Percentiles rank a stretch among this genome's conserved stretches.
Evolutionary conservation across 805 yeast genomes (phyloP).

Genomic region (Zygotorulaspora chibaensis): DNA sequence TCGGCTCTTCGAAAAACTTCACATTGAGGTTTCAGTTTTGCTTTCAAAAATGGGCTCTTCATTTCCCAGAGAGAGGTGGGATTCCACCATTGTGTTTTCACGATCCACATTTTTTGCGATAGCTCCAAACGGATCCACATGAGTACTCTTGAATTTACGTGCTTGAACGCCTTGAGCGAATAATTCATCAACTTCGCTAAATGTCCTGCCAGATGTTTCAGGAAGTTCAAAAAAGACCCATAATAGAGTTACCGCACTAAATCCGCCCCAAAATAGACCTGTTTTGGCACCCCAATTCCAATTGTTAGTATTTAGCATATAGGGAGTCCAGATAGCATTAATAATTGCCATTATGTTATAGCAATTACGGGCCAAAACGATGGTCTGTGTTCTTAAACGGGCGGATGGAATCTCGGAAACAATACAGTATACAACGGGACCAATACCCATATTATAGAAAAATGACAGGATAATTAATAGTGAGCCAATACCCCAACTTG

Average conservation of each 20-base stretch:
- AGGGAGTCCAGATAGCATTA: slow-evolving; percentile 41
- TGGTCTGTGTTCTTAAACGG: slow-evolving; percentile 40
- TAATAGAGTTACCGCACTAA: slow-evolving; percentile 29
- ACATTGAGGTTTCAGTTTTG: no score
- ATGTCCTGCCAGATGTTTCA: slow-evolving; percentile 55
- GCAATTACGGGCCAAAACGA: slow-evolving; percentile 40
- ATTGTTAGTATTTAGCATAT: slow-evolving; percentile 45
- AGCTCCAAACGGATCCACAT: slow-evolving; percentile 38
- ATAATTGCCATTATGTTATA: slow-evolving; percentile 36
- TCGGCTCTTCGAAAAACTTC: no score
- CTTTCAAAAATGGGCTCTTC: no score
- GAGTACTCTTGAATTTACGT: slow-evolving; percentile 41
- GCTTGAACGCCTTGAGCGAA: slow-evolving; percentile 44
- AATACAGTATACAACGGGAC: slow-evolving; percentile 42
- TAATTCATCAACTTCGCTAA: slow-evolving; percentile 55
- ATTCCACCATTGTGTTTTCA: no score
- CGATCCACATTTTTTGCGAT: no score
- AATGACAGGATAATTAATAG: slow-evolving; percentile 45
- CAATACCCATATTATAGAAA: slow-evolving; percentile 42
- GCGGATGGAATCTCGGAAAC: slow-evolving; percentile 43
- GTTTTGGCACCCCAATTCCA: slow-evolving; percentile 48
- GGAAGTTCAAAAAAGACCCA: slow-evolving; percentile 54
- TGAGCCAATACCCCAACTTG: slow-evolving; percentile 46
- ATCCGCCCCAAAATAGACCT: slow-evolving; percentile 44
- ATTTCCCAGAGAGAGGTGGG: no score